Percentiles rank a stretch among this genome's conserved stretches.
phyloP scores from a whole-genome alignment of 805 yeast genomes.

The Yamadazyma nakazawae region DNA sequence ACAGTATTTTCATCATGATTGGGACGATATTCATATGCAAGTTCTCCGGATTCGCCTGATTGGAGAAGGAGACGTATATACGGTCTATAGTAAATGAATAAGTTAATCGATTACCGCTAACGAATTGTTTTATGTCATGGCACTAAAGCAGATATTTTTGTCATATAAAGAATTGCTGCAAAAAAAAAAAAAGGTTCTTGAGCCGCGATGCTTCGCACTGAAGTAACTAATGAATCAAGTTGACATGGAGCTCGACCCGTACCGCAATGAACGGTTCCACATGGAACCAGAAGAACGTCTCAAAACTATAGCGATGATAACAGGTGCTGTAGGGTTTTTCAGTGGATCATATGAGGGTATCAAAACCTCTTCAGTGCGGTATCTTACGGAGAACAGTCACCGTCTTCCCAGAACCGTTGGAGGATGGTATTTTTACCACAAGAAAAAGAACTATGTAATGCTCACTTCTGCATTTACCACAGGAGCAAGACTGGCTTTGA shows the following conservation, averaged over 20 bases:
- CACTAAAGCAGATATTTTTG: too few species aligned
- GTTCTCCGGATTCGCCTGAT: neutral
- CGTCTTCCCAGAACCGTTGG: slow-evolving; percentile 72
- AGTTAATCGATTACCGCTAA: too few species aligned
- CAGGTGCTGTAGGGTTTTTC: slow-evolving; percentile 42
- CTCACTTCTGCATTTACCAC: slow-evolving; percentile 49
- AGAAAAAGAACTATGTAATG: slow-evolving; percentile 75
- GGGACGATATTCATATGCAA: neutral
- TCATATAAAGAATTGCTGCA: too few species aligned
- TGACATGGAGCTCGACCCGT: neutral
- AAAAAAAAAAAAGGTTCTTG: too few species aligned
- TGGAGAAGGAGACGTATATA: neutral
- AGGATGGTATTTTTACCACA: slow-evolving; percentile 88
- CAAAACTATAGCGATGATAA: slow-evolving; percentile 34
- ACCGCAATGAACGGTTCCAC: slow-evolving; percentile 45
- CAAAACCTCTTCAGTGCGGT: slow-evolving; percentile 51
- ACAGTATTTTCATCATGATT: neutral
- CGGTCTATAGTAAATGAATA: neutral
- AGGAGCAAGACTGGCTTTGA: slow-evolving; percentile 41
- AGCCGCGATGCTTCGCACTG: neutral
- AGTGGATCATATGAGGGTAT: slow-evolving; percentile 63
- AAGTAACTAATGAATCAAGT: neutral
- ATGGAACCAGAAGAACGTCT: slow-evolving; percentile 47
- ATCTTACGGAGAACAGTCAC: slow-evolving; percentile 78
- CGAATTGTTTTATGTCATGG: too few species aligned